A percentile compares a stretch with the other conserved stretches of the same genome.
phyloP scores from a whole-genome alignment of 352 stramenopile species.

The Hyaloperonospora brassicae region DNA sequence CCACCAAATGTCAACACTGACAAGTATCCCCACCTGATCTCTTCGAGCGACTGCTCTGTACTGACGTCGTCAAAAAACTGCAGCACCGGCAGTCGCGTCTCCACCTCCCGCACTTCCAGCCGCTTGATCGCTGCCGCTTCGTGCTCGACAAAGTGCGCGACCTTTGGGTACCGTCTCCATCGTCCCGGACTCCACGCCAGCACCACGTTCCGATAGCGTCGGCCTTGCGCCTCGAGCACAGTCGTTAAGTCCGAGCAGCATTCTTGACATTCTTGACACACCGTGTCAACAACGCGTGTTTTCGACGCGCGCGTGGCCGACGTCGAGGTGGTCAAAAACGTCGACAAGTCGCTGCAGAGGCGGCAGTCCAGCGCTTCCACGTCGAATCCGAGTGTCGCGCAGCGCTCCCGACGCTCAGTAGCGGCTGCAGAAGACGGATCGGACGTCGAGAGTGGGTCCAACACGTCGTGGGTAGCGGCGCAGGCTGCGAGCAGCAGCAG shows the following conservation, averaged over 20 bases:
- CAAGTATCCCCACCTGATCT: constrained; percentile 41
- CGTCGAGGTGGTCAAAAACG: constrained; percentile 20
- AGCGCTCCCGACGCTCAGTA: constrained; percentile 16
- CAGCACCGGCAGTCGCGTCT: constrained; percentile 43
- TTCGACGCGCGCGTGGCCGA: constrained; percentile 3
- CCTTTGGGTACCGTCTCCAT: constrained; percentile 54
- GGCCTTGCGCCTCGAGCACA: constrained; percentile 22
- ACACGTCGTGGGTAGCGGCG: no score
- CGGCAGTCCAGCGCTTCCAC: constrained; percentile 48
- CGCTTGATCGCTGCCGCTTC: constrained; percentile 34
- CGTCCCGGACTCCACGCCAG: constrained; percentile 47
- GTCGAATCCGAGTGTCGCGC: constrained; percentile 45
- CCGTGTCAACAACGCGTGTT: constrained; percentile 5
- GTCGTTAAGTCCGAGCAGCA: constrained; percentile 49
- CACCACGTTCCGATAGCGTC: constrained; percentile 37
- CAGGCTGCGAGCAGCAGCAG: no score
- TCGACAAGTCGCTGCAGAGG: constrained; percentile 41
- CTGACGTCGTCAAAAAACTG: constrained; percentile 56
- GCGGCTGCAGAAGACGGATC: neutral
- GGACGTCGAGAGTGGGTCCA: no score
- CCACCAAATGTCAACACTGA: neutral
- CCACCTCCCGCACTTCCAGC: constrained; percentile 45
- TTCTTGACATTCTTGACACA: constrained; percentile 29
- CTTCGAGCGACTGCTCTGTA: constrained; percentile 39
- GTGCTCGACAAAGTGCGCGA: constrained; percentile 59